Conservation (phyloP, 2,329 filamentous ascomycete species). For the Esteya vermicola region DNA sequence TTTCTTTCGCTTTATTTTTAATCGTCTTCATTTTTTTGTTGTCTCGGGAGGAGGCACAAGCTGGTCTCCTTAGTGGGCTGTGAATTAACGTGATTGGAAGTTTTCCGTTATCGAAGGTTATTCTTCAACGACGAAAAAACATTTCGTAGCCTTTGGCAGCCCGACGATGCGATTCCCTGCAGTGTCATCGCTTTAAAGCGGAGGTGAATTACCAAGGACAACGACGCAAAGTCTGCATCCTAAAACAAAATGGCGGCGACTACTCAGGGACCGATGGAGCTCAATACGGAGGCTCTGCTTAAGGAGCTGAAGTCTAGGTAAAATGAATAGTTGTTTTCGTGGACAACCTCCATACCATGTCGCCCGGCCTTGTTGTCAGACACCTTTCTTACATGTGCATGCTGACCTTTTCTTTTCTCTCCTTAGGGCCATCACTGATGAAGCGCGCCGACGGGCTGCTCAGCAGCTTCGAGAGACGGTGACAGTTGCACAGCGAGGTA, state of each 20-base stretch:
- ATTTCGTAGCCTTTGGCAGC: neutral
- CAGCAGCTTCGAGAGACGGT: slow-evolving; percentile 41
- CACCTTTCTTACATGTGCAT: too few species aligned
- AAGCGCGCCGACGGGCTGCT: slow-evolving; percentile 38
- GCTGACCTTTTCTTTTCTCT: slow-evolving; percentile 1
- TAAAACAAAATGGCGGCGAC: slow-evolving; percentile 11
- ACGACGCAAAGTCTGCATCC: slow-evolving; percentile 8
- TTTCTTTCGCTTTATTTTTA: neutral
- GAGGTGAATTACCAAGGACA: slow-evolving; percentile 5
- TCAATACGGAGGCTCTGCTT: slow-evolving; percentile 38
- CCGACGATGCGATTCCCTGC: slow-evolving; percentile 9
- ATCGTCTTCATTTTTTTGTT: too few species aligned
- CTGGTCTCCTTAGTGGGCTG: too few species aligned
- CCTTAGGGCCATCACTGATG: slow-evolving; percentile 24
- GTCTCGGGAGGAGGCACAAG: too few species aligned
- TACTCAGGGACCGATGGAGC: slow-evolving; percentile 27
- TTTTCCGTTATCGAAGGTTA: too few species aligned
- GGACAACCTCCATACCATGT: too few species aligned
- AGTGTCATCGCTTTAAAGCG: slow-evolving; percentile 8
- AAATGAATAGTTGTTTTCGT: slow-evolving; percentile 5
- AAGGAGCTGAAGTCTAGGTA: slow-evolving; percentile 43
- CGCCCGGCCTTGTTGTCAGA: too few species aligned
- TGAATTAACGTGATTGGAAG: too few species aligned
- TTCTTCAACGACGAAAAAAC: neutral
- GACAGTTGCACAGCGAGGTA: slow-evolving; percentile 40